Percentiles rank a stretch among this genome's conserved stretches.
Evolutionary conservation across 2,329 filamentous ascomycete genomes (phyloP).

Genomic region (Talaromyces rugulosus): DNA sequence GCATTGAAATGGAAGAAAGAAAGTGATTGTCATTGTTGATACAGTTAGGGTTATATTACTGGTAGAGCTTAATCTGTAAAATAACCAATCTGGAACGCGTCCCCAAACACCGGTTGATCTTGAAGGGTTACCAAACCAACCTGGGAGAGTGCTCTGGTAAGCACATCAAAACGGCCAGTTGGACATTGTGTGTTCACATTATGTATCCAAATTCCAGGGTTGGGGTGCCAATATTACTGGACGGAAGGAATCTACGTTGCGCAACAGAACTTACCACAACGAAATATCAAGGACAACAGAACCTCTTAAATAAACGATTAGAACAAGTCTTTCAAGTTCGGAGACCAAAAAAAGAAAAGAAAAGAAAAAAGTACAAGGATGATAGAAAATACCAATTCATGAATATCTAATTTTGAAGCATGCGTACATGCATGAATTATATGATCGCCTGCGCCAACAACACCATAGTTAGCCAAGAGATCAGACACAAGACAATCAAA

Average conservation of each 20-base stretch:
- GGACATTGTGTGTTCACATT: too few species aligned
- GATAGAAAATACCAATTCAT: conserved; percentile 2
- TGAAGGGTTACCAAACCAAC: too few species aligned
- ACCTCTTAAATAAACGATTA: not conserved
- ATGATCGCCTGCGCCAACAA: conserved; percentile 14
- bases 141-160: not conserved
- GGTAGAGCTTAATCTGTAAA: not conserved
- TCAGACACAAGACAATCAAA: conserved; percentile 10
- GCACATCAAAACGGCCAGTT: not conserved
- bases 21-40: not conserved
- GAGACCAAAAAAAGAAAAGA: not conserved
- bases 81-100: not conserved
- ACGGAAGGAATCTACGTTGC: not conserved
- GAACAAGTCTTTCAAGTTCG: conserved; percentile 1
- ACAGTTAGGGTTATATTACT: not conserved
- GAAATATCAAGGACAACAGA: not conserved
- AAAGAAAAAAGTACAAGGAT: conserved; percentile 1
- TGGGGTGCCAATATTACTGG: not conserved
- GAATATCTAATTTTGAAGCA: not conserved
- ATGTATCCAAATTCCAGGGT: not conserved
- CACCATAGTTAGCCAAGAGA: conserved; percentile 18
- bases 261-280: not conserved
- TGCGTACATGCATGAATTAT: conserved; percentile 9
- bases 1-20: not conserved
- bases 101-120: not conserved